Percentiles rank a stretch among this genome's conserved stretches.
These are phyloP conservation scores for Lomentospora prolificans DNA, from an alignment of 2,329 filamentous ascomycete genomes.

Conservation along the genomic window DNA sequence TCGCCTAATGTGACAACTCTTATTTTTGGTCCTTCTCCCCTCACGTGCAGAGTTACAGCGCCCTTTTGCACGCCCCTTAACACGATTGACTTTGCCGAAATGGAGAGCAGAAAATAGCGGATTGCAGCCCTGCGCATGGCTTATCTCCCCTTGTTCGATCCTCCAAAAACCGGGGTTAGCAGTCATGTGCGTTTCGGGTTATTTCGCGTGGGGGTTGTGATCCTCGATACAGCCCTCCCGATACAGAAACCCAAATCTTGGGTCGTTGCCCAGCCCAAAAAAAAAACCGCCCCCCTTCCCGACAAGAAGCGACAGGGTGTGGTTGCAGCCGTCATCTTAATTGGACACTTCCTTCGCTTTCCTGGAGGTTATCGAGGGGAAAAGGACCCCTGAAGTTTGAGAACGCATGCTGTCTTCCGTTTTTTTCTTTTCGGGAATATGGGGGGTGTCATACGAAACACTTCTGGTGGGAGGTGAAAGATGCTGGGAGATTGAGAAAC, in stretches of 20 bases:
- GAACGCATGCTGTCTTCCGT: too few species aligned
- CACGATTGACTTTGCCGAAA: too few species aligned
- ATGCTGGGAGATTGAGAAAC: neutral
- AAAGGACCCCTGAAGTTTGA: too few species aligned
- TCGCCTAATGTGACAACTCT: neutral
- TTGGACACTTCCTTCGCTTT: neutral
- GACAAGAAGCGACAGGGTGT: neutral
- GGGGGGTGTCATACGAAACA: too few species aligned
- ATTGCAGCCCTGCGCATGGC: neutral
- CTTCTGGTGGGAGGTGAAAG: neutral
- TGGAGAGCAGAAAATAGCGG: too few species aligned
- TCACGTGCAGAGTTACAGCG: too few species aligned
- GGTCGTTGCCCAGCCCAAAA: neutral
- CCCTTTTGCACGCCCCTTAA: too few species aligned
- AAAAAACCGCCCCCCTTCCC: neutral
- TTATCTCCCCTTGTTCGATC: neutral
- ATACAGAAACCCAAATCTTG: neutral
- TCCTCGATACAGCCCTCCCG: neutral
- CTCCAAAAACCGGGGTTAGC: neutral
- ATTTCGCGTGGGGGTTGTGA: neutral
- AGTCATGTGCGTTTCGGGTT: constrained; percentile 3
- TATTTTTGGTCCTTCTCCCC: too few species aligned
- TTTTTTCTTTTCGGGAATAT: too few species aligned
- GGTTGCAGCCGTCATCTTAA: neutral
- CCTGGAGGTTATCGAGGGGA: too few species aligned